Conservation (phyloP, 148 eudicot genomes). For the Persicaria maculosa region DNA sequence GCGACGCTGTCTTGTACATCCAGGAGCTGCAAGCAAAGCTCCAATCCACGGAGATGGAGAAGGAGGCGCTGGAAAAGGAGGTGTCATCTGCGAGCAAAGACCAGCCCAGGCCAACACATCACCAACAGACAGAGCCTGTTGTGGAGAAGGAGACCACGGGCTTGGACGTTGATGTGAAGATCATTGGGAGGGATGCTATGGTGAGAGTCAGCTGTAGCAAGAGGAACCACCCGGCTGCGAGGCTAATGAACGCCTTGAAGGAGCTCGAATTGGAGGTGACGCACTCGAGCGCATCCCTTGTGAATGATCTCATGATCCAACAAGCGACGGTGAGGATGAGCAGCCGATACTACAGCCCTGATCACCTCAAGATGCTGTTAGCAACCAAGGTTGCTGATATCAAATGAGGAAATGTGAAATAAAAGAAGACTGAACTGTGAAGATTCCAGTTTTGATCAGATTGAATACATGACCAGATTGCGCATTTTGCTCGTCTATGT, state of each 20-base stretch:
- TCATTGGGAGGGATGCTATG: constrained; percentile 83
- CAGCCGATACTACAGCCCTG: constrained; percentile 50
- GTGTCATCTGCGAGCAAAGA: constrained; percentile 18
- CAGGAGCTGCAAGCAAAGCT: constrained; percentile 60
- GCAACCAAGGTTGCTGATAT: constrained; percentile 43
- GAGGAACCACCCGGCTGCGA: constrained; percentile 78
- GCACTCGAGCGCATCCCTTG: constrained; percentile 76
- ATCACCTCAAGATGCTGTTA: constrained; percentile 52
- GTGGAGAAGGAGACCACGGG: constrained; percentile 22
- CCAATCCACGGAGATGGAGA: constrained; percentile 33
- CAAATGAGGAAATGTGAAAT: constrained; percentile 13
- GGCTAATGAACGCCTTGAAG: constrained; percentile 61
- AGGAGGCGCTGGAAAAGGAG: constrained; percentile 57
- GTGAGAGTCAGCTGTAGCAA: constrained; percentile 58
- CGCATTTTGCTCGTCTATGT: too few relatives aligned
- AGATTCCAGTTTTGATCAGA: too few relatives aligned
- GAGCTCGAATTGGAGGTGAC: constrained; percentile 71
- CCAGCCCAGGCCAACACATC: not conserved
- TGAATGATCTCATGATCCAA: constrained; percentile 86
- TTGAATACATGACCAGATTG: too few relatives aligned
- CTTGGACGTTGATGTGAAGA: constrained; percentile 67
- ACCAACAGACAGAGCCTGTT: not conserved
- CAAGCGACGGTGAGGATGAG: constrained; percentile 81
- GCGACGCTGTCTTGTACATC: constrained; percentile 61
- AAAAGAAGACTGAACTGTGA: too few relatives aligned